A percentile compares a stretch with the other conserved stretches of the same genome.
Conservation (phyloP, 768 basidiomycete genomes). For the Leucocoprinus birnbaumii region DNA sequence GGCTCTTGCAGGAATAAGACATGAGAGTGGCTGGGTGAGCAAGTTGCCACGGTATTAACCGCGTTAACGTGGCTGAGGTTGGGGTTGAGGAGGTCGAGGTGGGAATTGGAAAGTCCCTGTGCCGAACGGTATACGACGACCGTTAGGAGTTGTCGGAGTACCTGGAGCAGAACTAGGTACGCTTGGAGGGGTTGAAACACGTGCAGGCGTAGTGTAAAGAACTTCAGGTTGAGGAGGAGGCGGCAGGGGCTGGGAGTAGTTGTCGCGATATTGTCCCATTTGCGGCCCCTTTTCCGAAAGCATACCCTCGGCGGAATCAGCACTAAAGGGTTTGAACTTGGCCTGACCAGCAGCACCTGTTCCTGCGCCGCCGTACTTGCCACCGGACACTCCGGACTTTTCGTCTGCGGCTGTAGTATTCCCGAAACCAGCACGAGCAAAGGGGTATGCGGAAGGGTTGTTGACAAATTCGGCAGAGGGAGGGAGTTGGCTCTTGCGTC, state of each 20-base stretch:
- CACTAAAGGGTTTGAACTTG: not conserved
- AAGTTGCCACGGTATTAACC: slow-evolving; percentile 17
- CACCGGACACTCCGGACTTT: not conserved
- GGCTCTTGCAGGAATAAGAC: not conserved
- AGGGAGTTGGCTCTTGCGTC: slow-evolving; percentile 37
- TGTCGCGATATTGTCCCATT: not conserved
- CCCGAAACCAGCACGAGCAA: slow-evolving; percentile 10
- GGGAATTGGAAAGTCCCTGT: slow-evolving; percentile 12
- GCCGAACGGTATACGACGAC: slow-evolving; percentile 12
- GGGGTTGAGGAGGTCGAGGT: not conserved
- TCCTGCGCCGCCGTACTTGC: slow-evolving; percentile 1
- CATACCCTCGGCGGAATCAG: not conserved
- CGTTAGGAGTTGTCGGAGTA: slow-evolving; percentile 10
- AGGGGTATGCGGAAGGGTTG: slow-evolving; percentile 6
- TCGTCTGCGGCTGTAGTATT: not conserved
- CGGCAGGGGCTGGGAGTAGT: not conserved
- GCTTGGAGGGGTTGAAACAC: not conserved
- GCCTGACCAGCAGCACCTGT: slow-evolving; percentile 5
- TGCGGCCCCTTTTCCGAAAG: not conserved
- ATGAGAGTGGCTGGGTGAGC: slow-evolving; percentile 75
- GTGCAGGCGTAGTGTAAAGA: slow-evolving; percentile 7
- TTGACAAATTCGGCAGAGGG: slow-evolving; percentile 59
- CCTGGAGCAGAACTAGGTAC: not conserved
- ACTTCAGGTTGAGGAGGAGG: slow-evolving; percentile 5
- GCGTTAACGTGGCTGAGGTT: not conserved